Base-by-base conservation (phyloP, 192 early-diverging fungal species). In the Backusella mclennaniae region DNA sequence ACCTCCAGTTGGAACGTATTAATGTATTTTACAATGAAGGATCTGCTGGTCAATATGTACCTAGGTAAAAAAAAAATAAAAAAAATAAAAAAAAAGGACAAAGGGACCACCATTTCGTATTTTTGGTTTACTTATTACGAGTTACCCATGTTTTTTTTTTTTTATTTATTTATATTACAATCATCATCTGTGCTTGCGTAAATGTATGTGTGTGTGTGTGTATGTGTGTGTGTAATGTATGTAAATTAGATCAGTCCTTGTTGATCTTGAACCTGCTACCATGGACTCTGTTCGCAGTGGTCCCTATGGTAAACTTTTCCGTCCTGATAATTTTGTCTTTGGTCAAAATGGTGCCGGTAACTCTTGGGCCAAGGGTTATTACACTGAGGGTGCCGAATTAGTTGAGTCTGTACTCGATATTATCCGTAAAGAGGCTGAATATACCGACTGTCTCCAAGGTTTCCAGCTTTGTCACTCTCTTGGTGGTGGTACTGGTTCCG, bases 351-450 rank as follows among this genome's bases (percentile, higher is more conserved):
- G 96, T 70, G 96, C 96, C 21, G 96, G 96, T 74, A 98, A 97
- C 87, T 95, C 96, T 83, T 96, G 95, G 94, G 96, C 96, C 66
- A 96, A 94, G 84, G 92, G 92, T 44, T 90, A 92, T 74, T 93
- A 93, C 71, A 93, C 92, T 5, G 92, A 93, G 81, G 92, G 92
- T 42, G 92, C 92, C 5, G 92, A 93, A 77, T 77, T 93, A 9
- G 86, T 93, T 12, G 92, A 93, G 67, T 69, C 73, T 41, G 82
- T 93, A 19, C 80, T 93, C 3, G 91, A 93, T 76, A 78, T 85
- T 35, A 73, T 93, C 12, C 89, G 92, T 53, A 89, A 89, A 46
- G 90, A 93, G 77, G 87, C 87, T 44, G 92, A 93, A 74, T 76
- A 80, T 49, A 89, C 88, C 72, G 92, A 92, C 63, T 84, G 86